Evolutionary conservation across 495 filamentous ascomycete species (phyloP).

Genomic region (Trichoderma erinaceum): DNA sequence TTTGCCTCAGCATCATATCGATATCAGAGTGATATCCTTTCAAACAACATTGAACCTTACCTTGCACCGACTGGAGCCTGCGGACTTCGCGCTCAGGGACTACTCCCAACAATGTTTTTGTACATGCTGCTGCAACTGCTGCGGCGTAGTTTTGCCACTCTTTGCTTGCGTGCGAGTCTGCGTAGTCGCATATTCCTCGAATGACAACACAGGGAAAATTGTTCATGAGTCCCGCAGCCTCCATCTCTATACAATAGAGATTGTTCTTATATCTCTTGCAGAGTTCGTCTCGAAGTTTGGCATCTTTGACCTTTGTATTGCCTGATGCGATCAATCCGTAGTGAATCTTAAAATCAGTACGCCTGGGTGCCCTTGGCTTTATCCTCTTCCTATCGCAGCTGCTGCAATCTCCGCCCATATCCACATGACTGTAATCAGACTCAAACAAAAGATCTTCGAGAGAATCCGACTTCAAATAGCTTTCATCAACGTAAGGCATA

Average conservation of each 20-base stretch:
- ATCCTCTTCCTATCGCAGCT: constrained; percentile 21
- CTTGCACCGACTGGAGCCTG: background rate
- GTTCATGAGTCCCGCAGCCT: constrained; percentile 40
- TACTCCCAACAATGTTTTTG: constrained; percentile 22
- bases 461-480: constrained; percentile 16
- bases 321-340: constrained; percentile 2
- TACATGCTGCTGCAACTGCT: constrained; percentile 28
- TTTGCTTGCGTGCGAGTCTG: constrained; percentile 36
- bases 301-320: background rate
- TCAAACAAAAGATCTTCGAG: constrained; percentile 27
- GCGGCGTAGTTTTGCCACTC: constrained; percentile 32
- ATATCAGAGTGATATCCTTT: background rate
- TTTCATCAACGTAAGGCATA: constrained; percentile 16
- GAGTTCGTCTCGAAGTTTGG: constrained; percentile 11
- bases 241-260: constrained; percentile 42
- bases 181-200: constrained; percentile 34
- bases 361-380: constrained; percentile 20
- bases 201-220: constrained; percentile 33
- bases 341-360: constrained; percentile 4
- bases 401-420: constrained; percentile 18
- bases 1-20: background rate
- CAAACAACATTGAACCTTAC: background rate
- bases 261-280: background rate
- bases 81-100: background rate
- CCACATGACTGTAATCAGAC: constrained; percentile 26